Conservation (phyloP, 306 rosid genomes). For the Dalbergia cochinchinensis region DNA sequence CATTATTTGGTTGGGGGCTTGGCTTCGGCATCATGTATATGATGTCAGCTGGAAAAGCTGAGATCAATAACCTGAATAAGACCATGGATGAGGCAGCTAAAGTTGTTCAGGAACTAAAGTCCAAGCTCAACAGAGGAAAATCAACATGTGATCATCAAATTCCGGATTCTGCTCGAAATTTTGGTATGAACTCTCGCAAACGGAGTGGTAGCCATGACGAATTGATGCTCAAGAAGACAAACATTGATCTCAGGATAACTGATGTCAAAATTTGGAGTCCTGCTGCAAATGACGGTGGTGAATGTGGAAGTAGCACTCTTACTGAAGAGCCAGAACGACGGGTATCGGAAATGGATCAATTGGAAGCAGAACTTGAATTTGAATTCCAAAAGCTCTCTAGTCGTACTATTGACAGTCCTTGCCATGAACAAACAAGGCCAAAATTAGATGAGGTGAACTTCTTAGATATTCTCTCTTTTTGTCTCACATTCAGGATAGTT, state of each 20-base stretch:
- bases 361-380: conserved; percentile 80
- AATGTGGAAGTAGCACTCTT: conserved; percentile 71
- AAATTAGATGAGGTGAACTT: conserved; percentile 59
- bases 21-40: conserved; percentile 71
- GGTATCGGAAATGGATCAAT: conserved; percentile 63
- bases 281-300: conserved; percentile 53
- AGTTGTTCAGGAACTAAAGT: conserved; percentile 64
- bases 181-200: conserved; percentile 30
- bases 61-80: conserved; percentile 62
- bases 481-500: neutral
- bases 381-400: conserved; percentile 80
- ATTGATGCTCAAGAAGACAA: conserved; percentile 40
- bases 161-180: conserved; percentile 43
- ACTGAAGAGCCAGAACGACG: conserved; percentile 69
- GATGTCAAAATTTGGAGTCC: conserved; percentile 40
- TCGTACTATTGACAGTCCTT: conserved; percentile 55
- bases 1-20: conserved; percentile 71
- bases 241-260: conserved; percentile 22
- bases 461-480: conserved; percentile 19
- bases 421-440: conserved; percentile 43
- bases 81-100: conserved; percentile 64
- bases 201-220: conserved; percentile 40
- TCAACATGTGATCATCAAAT: conserved; percentile 41
- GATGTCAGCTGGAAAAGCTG: conserved; percentile 76
- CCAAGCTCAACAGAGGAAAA: conserved; percentile 66